A percentile compares a stretch with the other conserved stretches of the same genome.
phyloP scores from a whole-genome alignment of 768 basidiomycete species.

The Rhodotorula sphaerocarpa region DNA sequence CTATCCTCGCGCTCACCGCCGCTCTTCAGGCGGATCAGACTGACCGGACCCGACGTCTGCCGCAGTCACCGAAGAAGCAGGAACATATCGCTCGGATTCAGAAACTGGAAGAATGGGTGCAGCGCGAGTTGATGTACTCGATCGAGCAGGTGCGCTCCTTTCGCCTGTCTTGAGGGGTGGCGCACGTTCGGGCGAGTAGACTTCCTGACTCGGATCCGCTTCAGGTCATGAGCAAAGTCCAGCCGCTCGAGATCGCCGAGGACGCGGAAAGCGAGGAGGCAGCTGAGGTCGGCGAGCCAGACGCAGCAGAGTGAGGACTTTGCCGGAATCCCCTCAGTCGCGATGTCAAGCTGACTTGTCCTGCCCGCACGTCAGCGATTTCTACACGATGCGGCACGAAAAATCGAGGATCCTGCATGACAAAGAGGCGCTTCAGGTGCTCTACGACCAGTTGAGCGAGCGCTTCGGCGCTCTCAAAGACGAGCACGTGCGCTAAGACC shows the following conservation, averaged over 20 bases:
- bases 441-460: constrained; percentile 64
- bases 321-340: not conserved
- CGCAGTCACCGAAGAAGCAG: constrained; percentile 82
- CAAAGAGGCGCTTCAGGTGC: constrained; percentile 77
- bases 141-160: constrained; percentile 69
- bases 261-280: constrained; percentile 47
- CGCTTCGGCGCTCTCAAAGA: constrained; percentile 64
- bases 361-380: constrained; percentile 66
- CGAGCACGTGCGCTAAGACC: constrained; percentile 28
- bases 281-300: too few relatives aligned
- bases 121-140: constrained; percentile 82
- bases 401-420: constrained; percentile 66
- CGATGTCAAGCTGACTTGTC: not conserved
- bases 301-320: constrained; percentile 68
- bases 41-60: too few relatives aligned
- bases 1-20: constrained; percentile 53
- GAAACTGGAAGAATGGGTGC: constrained; percentile 67
- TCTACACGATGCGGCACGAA: constrained; percentile 74
- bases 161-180: not conserved
- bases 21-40: too few relatives aligned
- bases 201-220: constrained; percentile 1
- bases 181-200: not conserved
- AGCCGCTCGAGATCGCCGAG: constrained; percentile 46
- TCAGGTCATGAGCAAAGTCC: constrained; percentile 70
- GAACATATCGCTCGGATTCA: constrained; percentile 85